Evolutionary conservation across 768 basidiomycete genomes (phyloP), one percentile per base, ranked within the genome.

Genomic region (Galerina sulciceps): DNA sequence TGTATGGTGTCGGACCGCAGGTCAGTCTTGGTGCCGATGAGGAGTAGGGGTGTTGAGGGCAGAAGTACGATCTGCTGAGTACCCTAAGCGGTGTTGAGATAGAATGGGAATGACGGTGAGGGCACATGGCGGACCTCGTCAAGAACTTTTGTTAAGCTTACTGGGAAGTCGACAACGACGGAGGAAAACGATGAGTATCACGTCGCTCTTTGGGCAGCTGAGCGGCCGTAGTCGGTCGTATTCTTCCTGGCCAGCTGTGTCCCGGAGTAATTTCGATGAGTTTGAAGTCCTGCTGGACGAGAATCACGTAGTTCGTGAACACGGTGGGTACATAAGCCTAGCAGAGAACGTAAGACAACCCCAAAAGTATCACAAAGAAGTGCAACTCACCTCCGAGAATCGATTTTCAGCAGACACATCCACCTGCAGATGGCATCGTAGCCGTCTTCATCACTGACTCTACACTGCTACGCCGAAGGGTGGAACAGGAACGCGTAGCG

Each of bases 1-100:
- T 35, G 36, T 63, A 89, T 85, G 23, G 91, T 88, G 75, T 98
- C 94, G 53, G 83, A 75, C 26, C 96, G 87, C 35, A 99, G 80
- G 77, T 99, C 96, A 22, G 83, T 93, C 78, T 99, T 99, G 10
- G 95, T 97, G n/a, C n/a, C n/a, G n/a, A n/a, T n/a, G n/a, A n/a
- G n/a, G n/a, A n/a, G n/a, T n/a, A n/a, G n/a, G n/a, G 34, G 87
- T 96, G 60, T 98, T 92, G 48, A 98, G 90, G 89, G 77, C 94
- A 95, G 71, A 96, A 96, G 69, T 96, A 94, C 34, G 91, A 87
- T 36, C 91, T 76, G 97, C 91, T 45, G 94, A 89, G 78, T 36
- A 96, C 91, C 76, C 93, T 96, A 51, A 26, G 69, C 36, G 42
- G 53, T 53, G 60, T 1, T 55, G 48, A 53, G 59, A 60, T 37